Evolutionary conservation across 1,284 basidiomycete species (phyloP), one percentile per base, ranked within the genome.

Genomic region (Rhodotorula sp.): DNA sequence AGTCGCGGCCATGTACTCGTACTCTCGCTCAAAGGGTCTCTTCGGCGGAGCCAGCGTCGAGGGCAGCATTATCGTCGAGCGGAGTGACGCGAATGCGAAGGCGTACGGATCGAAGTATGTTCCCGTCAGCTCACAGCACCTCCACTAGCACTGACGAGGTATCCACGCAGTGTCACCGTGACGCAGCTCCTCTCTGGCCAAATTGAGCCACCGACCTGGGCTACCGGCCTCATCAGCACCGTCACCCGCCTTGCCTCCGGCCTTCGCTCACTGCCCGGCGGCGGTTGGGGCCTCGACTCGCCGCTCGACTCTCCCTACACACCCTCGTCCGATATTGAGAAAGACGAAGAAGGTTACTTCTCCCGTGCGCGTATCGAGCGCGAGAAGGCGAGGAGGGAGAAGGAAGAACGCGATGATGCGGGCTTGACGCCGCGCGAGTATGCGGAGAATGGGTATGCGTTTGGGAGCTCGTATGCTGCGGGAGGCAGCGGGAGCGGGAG

Each of bases 1-100:
- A 78, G 81, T 97, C 8, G 92, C 94, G 11, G 94, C 94, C 58
- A 97, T 98, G 93, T 92, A 95, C 81, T 91, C 89, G 74, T 99
- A 99, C 81, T 94, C 91, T 7, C 94, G 94, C 80, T 94, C 93
- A 7, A 88, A 91, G 73, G 95, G 95, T 19, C 84, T 97, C 2
- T 96, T 96, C 74, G 92, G 90, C 53, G 84, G 84, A 17, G 82
- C 86, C 29, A 93, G 91, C 15, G 82, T 98, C 47, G 94, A 98
- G 84, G 95, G 95, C 17, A 93, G 91, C 1, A 89, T 97, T 54
- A 94, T 99, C 64, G 85, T 96, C 29, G 95, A 98, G 80, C 87
- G 96, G 34, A 89, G 92, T 78, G 96, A 99, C 59, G 79, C 80
- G 27, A 82, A 82, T 64, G 61, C 71, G 4, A 80, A 79, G 58